Evolutionary conservation across 768 basidiomycete species (phyloP), one percentile per base, ranked within the genome.

Genomic region (Podaxis sp.): DNA sequence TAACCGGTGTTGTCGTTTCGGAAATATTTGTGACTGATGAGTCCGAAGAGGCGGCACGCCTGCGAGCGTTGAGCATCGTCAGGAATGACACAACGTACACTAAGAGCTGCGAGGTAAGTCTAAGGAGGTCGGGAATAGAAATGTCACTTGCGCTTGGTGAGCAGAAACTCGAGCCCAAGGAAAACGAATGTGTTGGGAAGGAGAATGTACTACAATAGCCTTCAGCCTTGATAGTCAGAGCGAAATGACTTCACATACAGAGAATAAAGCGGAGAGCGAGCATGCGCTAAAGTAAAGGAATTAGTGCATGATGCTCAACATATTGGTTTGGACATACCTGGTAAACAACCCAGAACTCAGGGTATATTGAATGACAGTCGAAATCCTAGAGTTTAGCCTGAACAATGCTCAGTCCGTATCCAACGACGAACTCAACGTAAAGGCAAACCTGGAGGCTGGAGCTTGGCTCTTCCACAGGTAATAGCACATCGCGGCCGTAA

Each of bases 31-130:
- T 53, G 19, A 13, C 61, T 3, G 61, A 19, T 19, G 24, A 15
- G 12, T 40, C 49, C 8, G 9, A 43, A 12, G 52, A 58, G 2
- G 15, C 33, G 5, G 52, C 66, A 1, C 73, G 69, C 66, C 77
- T 71, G 0, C 80, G 75, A n/a, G 80, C 74, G 62, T 82, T 81
- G 33, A 82, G 72, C 76, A 80, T 76, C 2, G 77, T 73, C 13
- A 80, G 65, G 67, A 79, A 84, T 0, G 81, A 82, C n/a, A 76
- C 77, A 37, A 79, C 74, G 58, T 83, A 83, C 7, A 84, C 82
- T 83, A 61, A 1, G 41, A 17, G n/a, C n/a, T 24, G 57, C 33
- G 36, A 55, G 13, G 58, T 47, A 22, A 64, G 12, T 11, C 27
- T 7, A 22, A 27, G 25, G 2, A 61, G 2, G 8, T 13, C 43